These are phyloP conservation scores for Cerrena zonata DNA, from an alignment of 1,284 basidiomycete genomes.

Conservation along the genomic window DNA sequence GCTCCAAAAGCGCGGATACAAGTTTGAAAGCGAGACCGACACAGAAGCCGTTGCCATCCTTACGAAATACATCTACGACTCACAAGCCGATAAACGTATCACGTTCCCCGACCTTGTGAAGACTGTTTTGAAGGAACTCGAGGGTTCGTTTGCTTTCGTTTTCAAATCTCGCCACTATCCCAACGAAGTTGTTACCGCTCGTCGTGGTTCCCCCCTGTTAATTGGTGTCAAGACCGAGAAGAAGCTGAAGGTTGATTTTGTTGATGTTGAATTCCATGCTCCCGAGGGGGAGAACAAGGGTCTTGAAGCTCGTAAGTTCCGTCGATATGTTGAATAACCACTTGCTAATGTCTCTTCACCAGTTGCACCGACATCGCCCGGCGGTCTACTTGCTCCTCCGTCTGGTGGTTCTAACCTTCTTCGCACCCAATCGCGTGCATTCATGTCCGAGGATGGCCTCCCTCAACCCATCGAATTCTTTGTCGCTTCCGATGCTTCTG, in stretches of 20 bases:
- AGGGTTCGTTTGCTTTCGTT: conserved; percentile 99
- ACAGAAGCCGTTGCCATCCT: conserved; percentile 97
- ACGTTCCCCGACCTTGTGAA: conserved; percentile 92
- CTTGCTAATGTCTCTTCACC: conserved; percentile 8
- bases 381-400: conserved; percentile 73
- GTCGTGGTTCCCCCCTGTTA: conserved; percentile 93
- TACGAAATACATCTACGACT: conserved; percentile 95
- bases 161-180: conserved; percentile 98
- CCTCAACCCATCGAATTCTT: conserved; percentile 99
- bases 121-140: conserved; percentile 94
- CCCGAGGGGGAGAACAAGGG: conserved; percentile 58
- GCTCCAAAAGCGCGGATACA: conserved; percentile 92
- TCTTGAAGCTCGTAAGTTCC: conserved; percentile 52
- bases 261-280: conserved; percentile 91
- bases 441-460: conserved; percentile 96
- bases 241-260: conserved; percentile 99
- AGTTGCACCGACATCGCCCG: conserved; percentile 48
- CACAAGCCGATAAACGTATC: conserved; percentile 81
- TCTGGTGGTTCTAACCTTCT: conserved; percentile 75
- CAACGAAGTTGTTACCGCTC: conserved; percentile 91
- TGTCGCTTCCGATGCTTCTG: conserved; percentile 94
- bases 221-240: conserved; percentile 99
- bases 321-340: neutral
- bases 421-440: conserved; percentile 94
- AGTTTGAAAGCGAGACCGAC: conserved; percentile 94